phyloP scores from a whole-genome alignment of 768 basidiomycete species.

The Leccinum variicolor region DNA sequence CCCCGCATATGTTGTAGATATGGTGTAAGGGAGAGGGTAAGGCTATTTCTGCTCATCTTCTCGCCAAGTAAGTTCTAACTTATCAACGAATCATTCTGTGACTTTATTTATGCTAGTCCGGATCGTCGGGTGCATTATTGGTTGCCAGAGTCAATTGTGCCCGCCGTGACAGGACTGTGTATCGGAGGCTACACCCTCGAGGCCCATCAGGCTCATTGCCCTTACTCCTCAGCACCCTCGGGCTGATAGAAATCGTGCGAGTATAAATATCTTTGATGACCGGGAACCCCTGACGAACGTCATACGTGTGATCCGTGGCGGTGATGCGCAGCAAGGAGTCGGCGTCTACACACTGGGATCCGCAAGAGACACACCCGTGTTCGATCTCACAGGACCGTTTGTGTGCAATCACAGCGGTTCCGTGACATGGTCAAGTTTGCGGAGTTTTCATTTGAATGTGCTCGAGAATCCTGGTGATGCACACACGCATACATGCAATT shows the following conservation, averaged over 20 bases:
- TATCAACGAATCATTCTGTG: background rate
- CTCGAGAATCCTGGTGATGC: background rate
- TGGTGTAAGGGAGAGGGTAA: slow-evolving; percentile 59
- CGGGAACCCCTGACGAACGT: background rate
- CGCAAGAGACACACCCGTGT: background rate
- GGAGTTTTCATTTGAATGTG: background rate
- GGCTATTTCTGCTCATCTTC: slow-evolving; percentile 61
- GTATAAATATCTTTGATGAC: slow-evolving; percentile 9
- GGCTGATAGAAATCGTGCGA: slow-evolving; percentile 35
- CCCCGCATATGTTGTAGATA: slow-evolving; percentile 47
- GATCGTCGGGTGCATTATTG: slow-evolving; percentile 52
- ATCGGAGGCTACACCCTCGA: slow-evolving; percentile 49
- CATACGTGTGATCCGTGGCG: background rate
- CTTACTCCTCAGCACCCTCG: slow-evolving; percentile 34
- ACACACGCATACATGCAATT: background rate
- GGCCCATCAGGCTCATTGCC: slow-evolving; percentile 37
- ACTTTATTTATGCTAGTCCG: slow-evolving; percentile 41
- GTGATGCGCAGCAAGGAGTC: background rate
- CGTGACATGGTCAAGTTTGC: background rate
- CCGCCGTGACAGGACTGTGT: slow-evolving; percentile 42
- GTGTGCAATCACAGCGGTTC: background rate
- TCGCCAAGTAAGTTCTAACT: slow-evolving; percentile 44
- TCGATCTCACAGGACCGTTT: background rate
- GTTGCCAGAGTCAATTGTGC: slow-evolving; percentile 47
- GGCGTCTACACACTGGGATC: background rate